Base-by-base conservation (phyloP, 2,329 filamentous ascomycete genomes). In the Pyrenophora tritici-repentis region DNA sequence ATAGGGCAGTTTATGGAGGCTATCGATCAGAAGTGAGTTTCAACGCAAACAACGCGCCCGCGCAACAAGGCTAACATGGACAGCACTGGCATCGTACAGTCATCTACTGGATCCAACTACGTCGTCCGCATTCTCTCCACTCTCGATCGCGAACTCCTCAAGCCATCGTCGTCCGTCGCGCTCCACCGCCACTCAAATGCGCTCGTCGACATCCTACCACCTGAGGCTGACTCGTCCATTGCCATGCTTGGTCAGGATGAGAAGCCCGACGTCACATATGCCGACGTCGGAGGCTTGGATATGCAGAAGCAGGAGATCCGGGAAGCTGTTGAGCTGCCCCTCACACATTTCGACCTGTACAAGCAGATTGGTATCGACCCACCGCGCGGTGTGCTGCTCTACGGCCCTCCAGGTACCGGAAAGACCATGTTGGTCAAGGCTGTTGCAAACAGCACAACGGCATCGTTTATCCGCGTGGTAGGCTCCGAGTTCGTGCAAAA, bases 271-370 rank as follows among this genome's bases (percentile, higher is more conserved):
- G 90, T 99, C 53, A 96, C 92, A 36, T 99, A 99, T 69, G 93
- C 92, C 56, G 94, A 99, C 75, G 94, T 99, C 56, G 94, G 94
- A 80, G 94, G 94, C 41, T 79, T 97, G 61, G 94, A 99, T 70
- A 99, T 99, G 94, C 94, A 99, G 79, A 99, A 99, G 81, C 94
- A 99, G 79, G 94, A 99, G 77, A 99, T 99, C 61, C 85, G 94
- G 61, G 94, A 99, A 78, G 94, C 94, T 9, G 94, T 99, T 46
- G 94, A 99, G 81, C 82, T 99, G 60, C 94, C 94, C 29, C 82
- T 99, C 66, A 97, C 93, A 56, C 94, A 97, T 76, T 97, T 97
- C 75, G 93, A 97, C 75, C 87, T 97, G 32, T 99, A 99, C 83
- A 95, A 92, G 79, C 94, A 99, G 78, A 99, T 99, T 61, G 94